Base-by-base conservation (phyloP, 805 yeast genomes). In the Candida railenensis region DNA sequence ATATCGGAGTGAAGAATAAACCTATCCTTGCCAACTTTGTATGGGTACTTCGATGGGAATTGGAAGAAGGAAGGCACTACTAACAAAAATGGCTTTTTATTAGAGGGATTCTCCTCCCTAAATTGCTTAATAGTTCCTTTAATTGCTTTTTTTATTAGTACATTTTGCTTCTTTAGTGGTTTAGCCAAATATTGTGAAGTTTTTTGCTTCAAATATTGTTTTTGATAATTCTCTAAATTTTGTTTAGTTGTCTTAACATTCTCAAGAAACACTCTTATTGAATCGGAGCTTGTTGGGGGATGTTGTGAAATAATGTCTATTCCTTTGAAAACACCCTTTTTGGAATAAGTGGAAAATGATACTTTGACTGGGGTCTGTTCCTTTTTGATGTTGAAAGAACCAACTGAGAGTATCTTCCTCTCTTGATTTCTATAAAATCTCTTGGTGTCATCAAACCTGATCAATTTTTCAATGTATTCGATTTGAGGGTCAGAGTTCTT, bases 391-490 rank as follows among this genome's bases (percentile, higher is more conserved):
- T 19, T 36, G 18, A 39, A 45, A 34, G 40, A 20, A 15, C 48
- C 46, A 22, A 51, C 42, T 12, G 39, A 39, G 18, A 53, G 34
- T 20, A 51, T 19, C 25, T 44, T 44, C 16, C 55, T 48, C 44
- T 58, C 62, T 1, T 41, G 42, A 16, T 53, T 55, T 34, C 53
- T 50, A 20, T 49, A 34, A 3, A 22, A 22, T 36, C 59, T 50
- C 44, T 58, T 55, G 3, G 45, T 45, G 34, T 60, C 53, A 25
- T 48, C 52, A 47, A 58, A 49, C 14, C 58, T 37, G 4, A 51
- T 46, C 18, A 53, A 16, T 41, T 53, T 52, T 39, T 57, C 61
- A 21, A 54, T 43, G 15, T 47, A 49, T 34, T 46, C 52, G 8
- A 44, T 40, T 28, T 51, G 46, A 15, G 54, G 48, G 38, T 58